A percentile compares a stretch with the other conserved stretches of the same genome.
phyloP scores from a whole-genome alignment of 768 basidiomycete genomes.

The Crassisporium funariophilum region DNA sequence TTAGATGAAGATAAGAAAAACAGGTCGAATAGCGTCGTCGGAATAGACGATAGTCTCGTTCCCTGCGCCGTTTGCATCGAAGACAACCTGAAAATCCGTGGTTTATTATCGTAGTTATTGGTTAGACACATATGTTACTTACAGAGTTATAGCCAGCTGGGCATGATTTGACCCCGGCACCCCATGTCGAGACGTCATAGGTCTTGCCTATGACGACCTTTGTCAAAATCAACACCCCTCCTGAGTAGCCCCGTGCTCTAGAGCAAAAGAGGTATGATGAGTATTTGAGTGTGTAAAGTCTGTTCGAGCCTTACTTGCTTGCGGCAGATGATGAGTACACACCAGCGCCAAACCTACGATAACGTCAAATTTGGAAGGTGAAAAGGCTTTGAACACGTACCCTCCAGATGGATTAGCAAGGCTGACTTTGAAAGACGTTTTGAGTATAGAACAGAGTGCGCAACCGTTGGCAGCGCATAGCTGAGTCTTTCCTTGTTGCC shows the following conservation, averaged over 20 bases:
- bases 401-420: constrained; percentile 10
- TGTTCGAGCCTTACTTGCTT: constrained; percentile 6
- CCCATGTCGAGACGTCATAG: constrained; percentile 2
- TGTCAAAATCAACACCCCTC: constrained; percentile 13
- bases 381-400: constrained; percentile 1
- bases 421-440: constrained; percentile 15
- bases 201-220: constrained; percentile 17
- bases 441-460: constrained; percentile 15
- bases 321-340: constrained; percentile 18
- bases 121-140: background rate
- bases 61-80: constrained; percentile 12
- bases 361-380: background rate
- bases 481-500: constrained; percentile 4
- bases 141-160: constrained; percentile 17
- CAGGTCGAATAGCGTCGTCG: constrained; percentile 21
- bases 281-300: background rate
- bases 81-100: constrained; percentile 10
- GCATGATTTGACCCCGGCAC: constrained; percentile 9
- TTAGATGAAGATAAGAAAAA: constrained; percentile 15
- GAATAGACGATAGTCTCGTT: constrained; percentile 22
- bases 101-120: background rate
- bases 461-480: constrained; percentile 6
- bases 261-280: background rate
- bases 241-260: constrained; percentile 13
- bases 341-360: constrained; percentile 15